Base-by-base conservation (phyloP, 1,139 yeast species). In the Lodderomyces elongisporus region DNA sequence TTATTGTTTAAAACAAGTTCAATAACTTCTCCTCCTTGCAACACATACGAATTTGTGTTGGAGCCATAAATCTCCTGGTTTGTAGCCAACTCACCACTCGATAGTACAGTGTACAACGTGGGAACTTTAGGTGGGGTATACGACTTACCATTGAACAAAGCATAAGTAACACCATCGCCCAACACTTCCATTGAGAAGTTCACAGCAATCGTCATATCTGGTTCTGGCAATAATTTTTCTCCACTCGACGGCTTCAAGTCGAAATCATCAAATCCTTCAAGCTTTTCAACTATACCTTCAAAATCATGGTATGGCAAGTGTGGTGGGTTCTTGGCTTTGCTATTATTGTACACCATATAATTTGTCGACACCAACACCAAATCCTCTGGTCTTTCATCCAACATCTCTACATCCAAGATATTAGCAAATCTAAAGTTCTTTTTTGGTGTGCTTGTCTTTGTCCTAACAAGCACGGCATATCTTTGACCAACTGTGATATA, bases 91-190 rank as follows among this genome's bases (percentile, higher is more conserved):
- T 47, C 36, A 33, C 84, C 87, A 33, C 93, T 76, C 27, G 83
- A 66, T 47, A 85, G 54, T n/a, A 76, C 94, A 3, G 95, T 75
- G 56, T 73, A 70, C 42, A 89, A 62, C 2, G 89, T 68, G 27
- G 97, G 97, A 12, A 88, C 91, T 58, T 78, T 80, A 37, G 96
- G 95, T 25, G 74, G 56, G 16, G 75, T 68, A 60, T 75, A 89
- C n/a, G 94, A 70, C 45, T 80, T 67, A 55, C 83, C 79, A 67
- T 88, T 85, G 77, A 89, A 85, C 60, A 88, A 79, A 7, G 96
- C 96, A 54, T 88, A 89, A 60, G 84, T 85, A 39, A 83, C 68
- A 58, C 97, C 97, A 54, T 85, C 69, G 30, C 69, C 74, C 55
- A 89, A 68, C 60, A 83, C 84, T 54, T 79, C 79, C 95, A 88